Evolutionary conservation across 2,329 filamentous ascomycete species (phyloP).

Genomic region (Monosporascus cannonballus): DNA sequence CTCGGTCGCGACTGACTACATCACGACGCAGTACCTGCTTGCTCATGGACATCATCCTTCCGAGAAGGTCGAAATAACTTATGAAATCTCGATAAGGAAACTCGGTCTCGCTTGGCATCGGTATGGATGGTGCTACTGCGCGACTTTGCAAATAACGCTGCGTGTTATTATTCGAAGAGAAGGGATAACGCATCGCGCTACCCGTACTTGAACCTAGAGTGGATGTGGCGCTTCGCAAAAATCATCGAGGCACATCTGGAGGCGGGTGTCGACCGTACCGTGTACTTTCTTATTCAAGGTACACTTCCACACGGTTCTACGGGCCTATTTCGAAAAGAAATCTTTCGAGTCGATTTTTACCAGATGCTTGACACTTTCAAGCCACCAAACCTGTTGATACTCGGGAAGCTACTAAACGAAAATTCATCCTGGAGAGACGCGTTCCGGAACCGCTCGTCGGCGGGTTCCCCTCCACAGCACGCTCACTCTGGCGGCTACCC

Average conservation of each 20-base stretch:
- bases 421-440: neutral
- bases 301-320: neutral
- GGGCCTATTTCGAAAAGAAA: too few species aligned
- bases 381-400: neutral
- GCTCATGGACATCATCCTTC: neutral
- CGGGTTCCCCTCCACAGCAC: neutral
- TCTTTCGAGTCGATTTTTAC: neutral
- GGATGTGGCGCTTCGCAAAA: neutral
- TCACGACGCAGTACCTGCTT: neutral
- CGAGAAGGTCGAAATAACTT: neutral
- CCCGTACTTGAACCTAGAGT: too few species aligned
- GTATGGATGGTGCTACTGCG: neutral
- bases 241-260: neutral
- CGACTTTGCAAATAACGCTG: neutral
- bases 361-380: neutral
- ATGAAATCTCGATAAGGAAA: neutral
- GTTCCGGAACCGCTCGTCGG: neutral
- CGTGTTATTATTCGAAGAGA: neutral
- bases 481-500: neutral
- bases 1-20: neutral
- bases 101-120: neutral
- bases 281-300: neutral
- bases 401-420: neutral
- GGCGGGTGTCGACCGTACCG: neutral
- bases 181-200: too few species aligned